Percentiles rank a stretch among this genome's conserved stretches.
These are phyloP conservation scores for Ustilago vetiveriae DNA, from an alignment of 1,284 basidiomycete species.

Conservation along the genomic window DNA sequence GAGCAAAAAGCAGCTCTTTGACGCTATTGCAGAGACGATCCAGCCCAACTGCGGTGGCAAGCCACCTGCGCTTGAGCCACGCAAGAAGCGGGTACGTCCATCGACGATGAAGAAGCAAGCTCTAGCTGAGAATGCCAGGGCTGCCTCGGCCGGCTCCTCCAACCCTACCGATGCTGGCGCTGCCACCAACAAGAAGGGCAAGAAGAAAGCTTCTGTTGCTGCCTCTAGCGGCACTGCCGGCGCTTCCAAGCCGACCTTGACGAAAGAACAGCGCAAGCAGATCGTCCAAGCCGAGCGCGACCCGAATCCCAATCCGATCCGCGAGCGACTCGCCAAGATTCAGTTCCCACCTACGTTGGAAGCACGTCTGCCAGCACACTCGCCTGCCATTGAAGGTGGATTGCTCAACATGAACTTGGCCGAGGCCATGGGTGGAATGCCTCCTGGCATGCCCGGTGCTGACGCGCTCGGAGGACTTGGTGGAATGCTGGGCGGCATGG, in stretches of 20 bases:
- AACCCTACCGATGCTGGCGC: slow-evolving; percentile 14
- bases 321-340: slow-evolving; percentile 38
- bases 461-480: slow-evolving; percentile 57
- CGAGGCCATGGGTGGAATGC: slow-evolving; percentile 59
- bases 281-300: slow-evolving; percentile 26
- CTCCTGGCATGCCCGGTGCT: slow-evolving; percentile 37
- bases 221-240: slow-evolving; percentile 10
- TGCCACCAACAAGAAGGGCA: slow-evolving; percentile 23
- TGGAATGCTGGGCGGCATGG: slow-evolving; percentile 62
- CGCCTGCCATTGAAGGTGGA: slow-evolving; percentile 58
- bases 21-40: slow-evolving; percentile 50
- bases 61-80: slow-evolving; percentile 51
- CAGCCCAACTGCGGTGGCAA: slow-evolving; percentile 56
- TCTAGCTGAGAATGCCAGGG: slow-evolving; percentile 44
- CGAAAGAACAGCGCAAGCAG: slow-evolving; percentile 36
- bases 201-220: slow-evolving; percentile 24
- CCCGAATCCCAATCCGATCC: slow-evolving; percentile 48
- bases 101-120: slow-evolving; percentile 40
- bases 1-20: slow-evolving; percentile 76
- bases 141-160: slow-evolving; percentile 16
- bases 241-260: slow-evolving; percentile 28
- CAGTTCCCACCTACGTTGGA: slow-evolving; percentile 43
- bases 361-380: slow-evolving; percentile 57
- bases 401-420: slow-evolving; percentile 61
- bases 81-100: slow-evolving; percentile 39